phyloP scores from a whole-genome alignment of 179 eudicot species.

The Heliamphora pulchella region DNA sequence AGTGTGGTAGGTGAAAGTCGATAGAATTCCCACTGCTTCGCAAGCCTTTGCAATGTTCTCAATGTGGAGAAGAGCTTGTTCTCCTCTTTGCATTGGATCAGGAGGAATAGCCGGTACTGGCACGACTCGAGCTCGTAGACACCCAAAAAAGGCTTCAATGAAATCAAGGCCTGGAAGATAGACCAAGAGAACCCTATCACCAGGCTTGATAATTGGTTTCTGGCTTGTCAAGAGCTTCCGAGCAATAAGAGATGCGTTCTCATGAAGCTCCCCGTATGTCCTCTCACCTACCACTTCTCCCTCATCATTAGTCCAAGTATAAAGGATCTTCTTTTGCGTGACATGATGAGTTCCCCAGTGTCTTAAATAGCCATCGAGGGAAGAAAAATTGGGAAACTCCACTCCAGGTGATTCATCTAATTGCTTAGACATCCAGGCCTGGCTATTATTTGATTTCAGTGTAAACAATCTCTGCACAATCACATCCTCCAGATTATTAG shows the following conservation, averaged over 20 bases:
- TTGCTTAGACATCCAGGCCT: constrained; percentile 19
- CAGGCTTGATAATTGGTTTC: constrained; percentile 40
- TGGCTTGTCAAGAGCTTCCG: constrained; percentile 36
- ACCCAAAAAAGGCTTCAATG: constrained; percentile 50
- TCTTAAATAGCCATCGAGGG: constrained; percentile 44
- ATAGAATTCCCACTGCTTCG: constrained; percentile 50
- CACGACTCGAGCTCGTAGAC: constrained; percentile 41
- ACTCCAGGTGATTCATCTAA: constrained; percentile 30
- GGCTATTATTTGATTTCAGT: constrained; percentile 19
- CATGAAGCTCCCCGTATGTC: constrained; percentile 39
- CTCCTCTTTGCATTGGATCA: constrained; percentile 53
- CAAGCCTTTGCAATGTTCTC: constrained; percentile 44
- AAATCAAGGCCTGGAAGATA: constrained; percentile 51
- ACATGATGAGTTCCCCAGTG: constrained; percentile 43
- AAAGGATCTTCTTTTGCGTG: constrained; percentile 31
- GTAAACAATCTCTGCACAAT: constrained; percentile 40
- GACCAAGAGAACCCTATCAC: constrained; percentile 47
- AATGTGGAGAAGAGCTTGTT: constrained; percentile 46
- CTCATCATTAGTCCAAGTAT: constrained; percentile 43
- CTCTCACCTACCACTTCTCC: constrained; percentile 29
- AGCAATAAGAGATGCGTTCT: constrained; percentile 47
- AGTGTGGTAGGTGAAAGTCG: constrained; percentile 39
- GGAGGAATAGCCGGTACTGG: constrained; percentile 56
- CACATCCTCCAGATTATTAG: not conserved
- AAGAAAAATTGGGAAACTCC: constrained; percentile 35